Evolutionary conservation across 2,329 filamentous ascomycete genomes (phyloP), one percentile per base, ranked within the genome.

Genomic region (Hymenoscyphus salicellus): DNA sequence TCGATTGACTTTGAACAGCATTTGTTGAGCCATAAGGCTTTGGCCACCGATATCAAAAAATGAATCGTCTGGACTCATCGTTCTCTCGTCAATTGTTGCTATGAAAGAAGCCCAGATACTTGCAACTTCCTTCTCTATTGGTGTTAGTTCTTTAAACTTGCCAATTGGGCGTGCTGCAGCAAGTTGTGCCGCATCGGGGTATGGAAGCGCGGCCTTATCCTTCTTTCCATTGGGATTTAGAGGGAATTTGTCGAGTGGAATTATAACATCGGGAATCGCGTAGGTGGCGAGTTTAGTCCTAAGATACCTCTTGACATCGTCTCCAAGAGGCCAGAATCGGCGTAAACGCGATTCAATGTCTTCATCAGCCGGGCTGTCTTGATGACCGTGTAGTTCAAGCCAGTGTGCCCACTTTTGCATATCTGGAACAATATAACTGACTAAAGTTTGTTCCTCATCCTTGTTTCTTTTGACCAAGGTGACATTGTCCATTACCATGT

Each of bases 361-460:
- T 59, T 84, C 79, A 49, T 66, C 72, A 28, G 68, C 68, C 7
- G 58, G 68, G 14, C 73, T 71, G 17, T 87, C 85, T 58, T 84
- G 77, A 5, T 81, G 77, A 38, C 88, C 87, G 49, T 86, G 80
- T 1, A 83, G 74, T 14, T 81, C 79, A 33, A 93, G 80, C 85
- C 87, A 94, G 23, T 84, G 79, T 52, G 82, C 78, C 92, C 92
- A 97, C 70, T 89, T 84, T 68, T 84, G 83, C 77, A 87, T 83
- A 71, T 96, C 90, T 10, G 93, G 92, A 2, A 97, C 93, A 66
- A 97, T 86, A 77, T 97, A 97, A 76, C 89, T 96, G 71, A 97
- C 91, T 23, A 98, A 81, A 0, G 85, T 94, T 17, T 87, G 89
- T 76, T 97, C 94, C 76, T 96, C 92, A 75, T 93, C 86, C 72